These are phyloP conservation scores for Terfezia boudieri DNA, from an alignment of 495 filamentous ascomycete genomes.

Conservation along the genomic window DNA sequence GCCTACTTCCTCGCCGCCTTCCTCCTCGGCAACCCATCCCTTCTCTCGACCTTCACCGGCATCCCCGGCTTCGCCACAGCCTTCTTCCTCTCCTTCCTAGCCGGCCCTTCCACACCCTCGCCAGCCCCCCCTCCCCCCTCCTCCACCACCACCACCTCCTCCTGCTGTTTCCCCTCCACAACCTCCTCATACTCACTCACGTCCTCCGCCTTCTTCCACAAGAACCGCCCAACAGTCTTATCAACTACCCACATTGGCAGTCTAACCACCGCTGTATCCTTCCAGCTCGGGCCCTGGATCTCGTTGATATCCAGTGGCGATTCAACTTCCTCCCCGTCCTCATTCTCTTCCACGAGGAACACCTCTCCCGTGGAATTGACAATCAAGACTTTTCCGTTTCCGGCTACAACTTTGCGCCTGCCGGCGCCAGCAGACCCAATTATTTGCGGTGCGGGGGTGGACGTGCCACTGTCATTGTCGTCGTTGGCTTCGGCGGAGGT, in stretches of 20 bases:
- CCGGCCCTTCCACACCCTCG: constrained; percentile 8
- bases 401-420: constrained; percentile 64
- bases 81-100: constrained; percentile 8
- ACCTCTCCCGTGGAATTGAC: constrained; percentile 84
- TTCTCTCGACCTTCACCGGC: constrained; percentile 13
- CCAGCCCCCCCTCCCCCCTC: constrained; percentile 18
- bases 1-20: constrained; percentile 6
- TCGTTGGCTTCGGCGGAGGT: constrained; percentile 25
- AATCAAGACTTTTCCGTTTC: constrained; percentile 86
- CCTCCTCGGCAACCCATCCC: constrained; percentile 13
- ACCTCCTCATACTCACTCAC: constrained; percentile 20
- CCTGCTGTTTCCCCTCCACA: constrained; percentile 13
- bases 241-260: constrained; percentile 43
- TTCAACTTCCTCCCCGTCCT: constrained; percentile 62
- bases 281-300: constrained; percentile 39
- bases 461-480: constrained; percentile 6
- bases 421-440: constrained; percentile 32
- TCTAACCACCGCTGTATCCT: constrained; percentile 45
- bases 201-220: constrained; percentile 21
- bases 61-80: background rate
- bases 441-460: constrained; percentile 25
- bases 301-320: constrained; percentile 62
- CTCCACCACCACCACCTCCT: constrained; percentile 16
- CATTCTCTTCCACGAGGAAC: constrained; percentile 70
- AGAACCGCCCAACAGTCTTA: constrained; percentile 32